Base-by-base conservation (phyloP, 176 grass and related monocot genomes). In the Rhynchospora tenuis region DNA sequence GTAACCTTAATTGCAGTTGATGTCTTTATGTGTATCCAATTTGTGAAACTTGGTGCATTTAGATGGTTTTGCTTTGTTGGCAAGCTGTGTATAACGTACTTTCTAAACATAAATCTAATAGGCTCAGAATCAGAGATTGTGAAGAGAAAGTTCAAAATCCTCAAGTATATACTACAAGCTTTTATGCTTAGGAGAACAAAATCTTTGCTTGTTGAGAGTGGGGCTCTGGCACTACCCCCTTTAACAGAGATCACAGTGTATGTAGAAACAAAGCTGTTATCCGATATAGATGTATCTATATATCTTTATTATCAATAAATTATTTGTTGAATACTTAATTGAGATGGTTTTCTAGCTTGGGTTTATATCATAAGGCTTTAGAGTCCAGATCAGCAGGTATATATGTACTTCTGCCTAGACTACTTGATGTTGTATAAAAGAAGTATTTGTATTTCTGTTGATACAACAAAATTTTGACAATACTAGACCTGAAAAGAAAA, bases 181-280 rank as follows among this genome's bases (percentile, higher is more conserved):
- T 94, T 98, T 94, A 94, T 98, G 95, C 89, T 98, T 28, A 88
- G 89, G 50, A 80, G 92, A 57, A 98, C 95, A 85, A 98, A 98
- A 90, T 71, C 86, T 57, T 73, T 90, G 84, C 89, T 98, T 82
- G 85, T 98, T 50, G 50, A 93, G 86, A 91, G 73, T 33, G 92
- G 95, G 80, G 86, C 78, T 87, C 85, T 98, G 61, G 77, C 82
- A 42, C 81, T 98, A 78, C 92, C 95, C 88, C 87, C 90, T 78
- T 84, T 98, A 81, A 94, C 95, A 48, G 92, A 98, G 88, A 82
- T 94, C 64, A 94, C 95, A 84, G 90, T 94, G 95, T 98, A 78
- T 85, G 92, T 72, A 82, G 20, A 44, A 63, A 45, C 72, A 55
- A 74, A 29, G 47, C 72, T 46, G 50, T 74, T 28, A 9, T 74